Base-by-base conservation (phyloP, 2,329 filamentous ascomycete genomes). In the Colletotrichum somersetense region DNA sequence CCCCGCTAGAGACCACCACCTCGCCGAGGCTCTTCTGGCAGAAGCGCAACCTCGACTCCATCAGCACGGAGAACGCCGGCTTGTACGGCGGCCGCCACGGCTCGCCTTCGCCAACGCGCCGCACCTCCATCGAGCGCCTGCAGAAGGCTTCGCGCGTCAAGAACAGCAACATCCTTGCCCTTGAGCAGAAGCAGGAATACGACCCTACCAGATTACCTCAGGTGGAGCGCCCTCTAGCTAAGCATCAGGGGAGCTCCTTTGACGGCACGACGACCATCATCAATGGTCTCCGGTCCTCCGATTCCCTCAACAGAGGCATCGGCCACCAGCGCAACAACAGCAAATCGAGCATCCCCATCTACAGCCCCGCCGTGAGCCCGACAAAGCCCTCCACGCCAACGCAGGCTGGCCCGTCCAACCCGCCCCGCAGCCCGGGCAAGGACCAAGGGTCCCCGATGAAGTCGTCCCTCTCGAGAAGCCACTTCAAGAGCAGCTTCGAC, bases 121-220 rank as follows among this genome's bases (percentile, higher is more conserved):
- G 96, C 79, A 93, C 94, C 57, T 98, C 96, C 23, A 95, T 99
- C 76, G 96, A 99, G 87, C 95, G 95, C 79, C 88, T 99, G 72
- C 97, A 98, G 84, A 94, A 92, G 80, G 95, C 95, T 42, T 97
- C 96, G 67, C 93, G 96, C 73, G 96, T 99, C 78, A 97, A 96
- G 88, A 98, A 97, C 85, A 98, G 96, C 88, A 97, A 92, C 84
- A 98, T 98, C 87, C 94, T 97, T 80, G 95, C 94, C 53, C 92
- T 95, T 67, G 95, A 98, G 83, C 92, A 95, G 79, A 95, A 95
- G 83, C 91, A 95, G 81, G 93, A 97, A 85, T 98, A 98, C 85
- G 94, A 98, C 81, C 94, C 95, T 38, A 89, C 92, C 67, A 89
- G 90, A 75, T 83, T 95, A 66, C 92, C 93, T 57, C 87, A 93